These are phyloP conservation scores for Theobroma grandiflorum DNA, from an alignment of 441 rosid genomes.

Conservation along the genomic window DNA sequence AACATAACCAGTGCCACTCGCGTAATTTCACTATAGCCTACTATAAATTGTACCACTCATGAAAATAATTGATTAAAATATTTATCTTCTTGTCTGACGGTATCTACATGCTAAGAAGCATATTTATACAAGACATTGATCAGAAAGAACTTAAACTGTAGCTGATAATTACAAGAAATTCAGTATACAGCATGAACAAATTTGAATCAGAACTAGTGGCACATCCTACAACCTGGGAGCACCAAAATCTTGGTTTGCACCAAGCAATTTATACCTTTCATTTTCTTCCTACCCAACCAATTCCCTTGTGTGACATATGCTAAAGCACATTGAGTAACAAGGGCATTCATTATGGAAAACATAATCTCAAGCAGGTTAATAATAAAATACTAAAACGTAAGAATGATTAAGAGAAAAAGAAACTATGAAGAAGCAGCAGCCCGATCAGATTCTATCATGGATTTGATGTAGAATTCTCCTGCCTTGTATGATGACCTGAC, in stretches of 20 bases:
- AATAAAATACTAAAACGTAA: not conserved
- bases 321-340: not conserved
- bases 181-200: conserved; percentile 9
- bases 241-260: not conserved
- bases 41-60: not conserved
- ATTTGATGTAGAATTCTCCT: conserved; percentile 96
- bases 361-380: not conserved
- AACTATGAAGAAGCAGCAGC: conserved; percentile 56
- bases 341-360: not conserved
- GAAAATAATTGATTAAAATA: not conserved
- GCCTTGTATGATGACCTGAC: conserved; percentile 99
- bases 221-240: not conserved
- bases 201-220: not conserved
- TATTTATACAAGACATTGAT: conserved; percentile 13
- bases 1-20: too few relatives aligned
- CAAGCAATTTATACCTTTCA: not conserved
- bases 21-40: too few relatives aligned
- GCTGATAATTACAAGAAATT: conserved; percentile 25
- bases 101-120: not conserved
- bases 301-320: not conserved
- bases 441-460: conserved; percentile 94
- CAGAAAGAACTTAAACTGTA: not conserved
- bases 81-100: not conserved
- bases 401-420: conserved; percentile 37
- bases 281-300: conserved; percentile 14